Evolutionary conservation across 768 basidiomycete species (phyloP), one percentile per base, ranked within the genome.

Genomic region (Termitomyces bulborhizus): DNA sequence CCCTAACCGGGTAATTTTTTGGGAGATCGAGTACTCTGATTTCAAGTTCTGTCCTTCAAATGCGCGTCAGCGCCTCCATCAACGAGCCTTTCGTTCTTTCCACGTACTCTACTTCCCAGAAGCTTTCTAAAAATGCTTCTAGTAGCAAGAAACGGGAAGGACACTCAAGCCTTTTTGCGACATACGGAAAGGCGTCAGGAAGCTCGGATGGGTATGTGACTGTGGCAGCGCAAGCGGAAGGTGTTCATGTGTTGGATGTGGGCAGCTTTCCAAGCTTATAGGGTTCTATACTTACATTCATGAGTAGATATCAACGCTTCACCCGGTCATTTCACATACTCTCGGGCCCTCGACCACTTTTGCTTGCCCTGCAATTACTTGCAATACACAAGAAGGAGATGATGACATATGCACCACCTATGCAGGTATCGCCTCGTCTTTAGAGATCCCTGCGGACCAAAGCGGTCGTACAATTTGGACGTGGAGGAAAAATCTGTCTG

Each of bases 241-340:
- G 90, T 31, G 72, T 91, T 39, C 88, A 91, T 69, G 66, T 92
- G 44, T 68, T 88, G 55, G 85, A 91, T 66, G 89, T 90, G 64
- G 62, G 78, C 74, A 18, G 34, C 32, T 53, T 48, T 47, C 39
- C 16, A 12, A 8, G 15, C 29, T 21, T n/a, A 24, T 42, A 46
- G 9, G 51, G 36, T 46, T 53, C 24, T 48, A 37, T 50, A 34
- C 8, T 32, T 32, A 32, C 3, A 13, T 49, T 46, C 16, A 31
- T 9, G 18, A 44, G 31, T 51, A 89, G 87, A 72, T 85, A 24
- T 76, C 82, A 31, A 80, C 79, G 41, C 71, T 86, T 3, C 86
- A 88, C 58, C 78, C 88, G 1, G 74, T 84, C 1, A 74, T 80
- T 11, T 89, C 88, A 0, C 81, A 86, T 68, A 85, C 86, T 1